Percentiles rank a stretch among this genome's conserved stretches.
Conservation (phyloP, 1,284 basidiomycete genomes). For the Termitomyces sp. region DNA sequence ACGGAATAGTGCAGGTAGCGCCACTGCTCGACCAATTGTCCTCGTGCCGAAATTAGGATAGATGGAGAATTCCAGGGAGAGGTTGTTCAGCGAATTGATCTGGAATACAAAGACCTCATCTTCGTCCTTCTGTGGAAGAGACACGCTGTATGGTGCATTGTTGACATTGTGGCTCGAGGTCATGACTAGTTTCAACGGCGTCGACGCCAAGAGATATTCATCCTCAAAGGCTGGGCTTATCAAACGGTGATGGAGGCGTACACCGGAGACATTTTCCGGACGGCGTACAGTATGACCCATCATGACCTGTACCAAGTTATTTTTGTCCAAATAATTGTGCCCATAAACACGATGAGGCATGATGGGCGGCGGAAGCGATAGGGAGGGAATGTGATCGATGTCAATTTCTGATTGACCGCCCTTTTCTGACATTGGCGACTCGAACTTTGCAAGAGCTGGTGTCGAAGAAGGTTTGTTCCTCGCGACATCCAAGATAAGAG, state of each 20-base stretch:
- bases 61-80: conserved; percentile 90
- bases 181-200: conserved; percentile 94
- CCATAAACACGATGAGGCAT: conserved; percentile 93
- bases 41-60: conserved; percentile 99
- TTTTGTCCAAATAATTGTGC: conserved; percentile 88
- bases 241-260: conserved; percentile 65
- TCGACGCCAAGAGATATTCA: conserved; percentile 62
- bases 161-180: conserved; percentile 77
- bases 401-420: conserved; percentile 52
- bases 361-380: conserved; percentile 95
- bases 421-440: conserved; percentile 34
- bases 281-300: conserved; percentile 63
- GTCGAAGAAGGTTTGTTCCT: conserved; percentile 21
- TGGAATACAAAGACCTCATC: conserved; percentile 90
- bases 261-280: conserved; percentile 35
- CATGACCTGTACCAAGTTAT: conserved; percentile 82
- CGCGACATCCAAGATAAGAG: conserved; percentile 60
- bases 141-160: conserved; percentile 84
- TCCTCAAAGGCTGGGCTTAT: conserved; percentile 59
- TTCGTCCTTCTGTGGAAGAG: conserved; percentile 79
- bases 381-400: conserved; percentile 88
- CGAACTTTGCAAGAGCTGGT: conserved; percentile 21
- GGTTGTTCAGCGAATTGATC: conserved; percentile 64
- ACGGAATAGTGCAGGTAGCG: conserved; percentile 73
- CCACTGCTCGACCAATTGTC: conserved; percentile 91